Base-by-base conservation (phyloP, 257 asterid species). In the Parsonsia alboflavescens region DNA sequence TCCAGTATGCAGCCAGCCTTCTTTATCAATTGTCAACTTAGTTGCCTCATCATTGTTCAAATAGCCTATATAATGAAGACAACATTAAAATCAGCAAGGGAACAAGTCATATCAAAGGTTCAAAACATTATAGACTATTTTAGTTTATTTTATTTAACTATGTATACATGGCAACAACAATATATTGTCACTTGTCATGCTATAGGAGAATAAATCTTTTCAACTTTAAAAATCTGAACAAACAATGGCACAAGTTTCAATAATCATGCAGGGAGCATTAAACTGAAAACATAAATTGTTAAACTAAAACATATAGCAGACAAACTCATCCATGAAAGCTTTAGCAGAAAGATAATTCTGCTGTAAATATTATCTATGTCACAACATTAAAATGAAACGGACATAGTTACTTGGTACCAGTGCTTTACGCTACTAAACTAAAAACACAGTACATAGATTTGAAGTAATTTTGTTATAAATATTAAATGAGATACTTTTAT, bases 1-100 rank as follows among this genome's bases (percentile, higher is more conserved):
- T 28, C 98, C 98, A 1, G 97, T 93, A 63, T 73, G 98, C 72
- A 93, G 82, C 97, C 97, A 93, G 61, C 96, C 96, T 67, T 87
- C 88, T 77, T 82, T 82, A 74, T 88, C 97, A 36, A 93, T 75
- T 21, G 85, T 80, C 53, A 78, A 86, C 69, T 16, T 69, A 19
- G 96, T 87, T 22, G 88, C 96, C 66, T 89, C 91, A 1, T 44
- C 75, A 64, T 91, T 84, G 75, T 89, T 89, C 83, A 89, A 77
- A 86, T 91, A 91, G 41, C 93, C 98, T 93, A 73, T 76, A 53
- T 24, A 26, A 21, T 67, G 77, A 81, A 39, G 66, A 73, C 53
- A 73, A 62, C 68, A 68, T 10, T 19, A 24, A 15, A 50, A 12
- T 59, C 48, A 71, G 42, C 15, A 44, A 41, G 39, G 22, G 11